These are phyloP conservation scores for Phoma sp. DNA, from an alignment of 2,329 filamentous ascomycete genomes.

Conservation along the genomic window DNA sequence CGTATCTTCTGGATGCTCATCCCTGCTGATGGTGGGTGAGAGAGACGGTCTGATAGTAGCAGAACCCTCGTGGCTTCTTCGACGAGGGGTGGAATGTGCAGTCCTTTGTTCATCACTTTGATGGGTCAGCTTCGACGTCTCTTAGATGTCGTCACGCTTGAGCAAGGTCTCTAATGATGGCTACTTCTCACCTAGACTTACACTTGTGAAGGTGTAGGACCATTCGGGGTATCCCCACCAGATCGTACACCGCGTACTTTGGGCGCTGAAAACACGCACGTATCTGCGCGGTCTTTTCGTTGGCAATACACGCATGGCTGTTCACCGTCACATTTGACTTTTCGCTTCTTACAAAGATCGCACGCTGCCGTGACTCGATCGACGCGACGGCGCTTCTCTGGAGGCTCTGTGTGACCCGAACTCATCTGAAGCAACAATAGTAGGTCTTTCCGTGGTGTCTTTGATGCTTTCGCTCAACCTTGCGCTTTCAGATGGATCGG, in stretches of 20 bases:
- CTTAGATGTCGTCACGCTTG: background rate
- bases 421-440: background rate
- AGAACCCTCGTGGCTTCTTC: conserved; percentile 12
- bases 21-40: conserved; percentile 35
- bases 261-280: conserved; percentile 52
- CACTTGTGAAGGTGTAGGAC: conserved; percentile 3
- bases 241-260: conserved; percentile 46
- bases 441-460: background rate
- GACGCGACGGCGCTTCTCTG: conserved; percentile 33
- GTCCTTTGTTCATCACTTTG: conserved; percentile 8
- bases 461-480: background rate
- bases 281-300: conserved; percentile 50
- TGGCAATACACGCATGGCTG: conserved; percentile 60
- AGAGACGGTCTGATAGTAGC: conserved; percentile 19
- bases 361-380: conserved; percentile 41
- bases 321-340: conserved; percentile 61
- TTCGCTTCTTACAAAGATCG: conserved; percentile 41
- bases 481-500: background rate
- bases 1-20: conserved; percentile 51
- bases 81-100: conserved; percentile 4
- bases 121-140: background rate
- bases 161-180: background rate
- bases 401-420: conserved; percentile 4
- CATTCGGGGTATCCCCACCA: conserved; percentile 36
- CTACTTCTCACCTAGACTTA: background rate